A percentile compares a stretch with the other conserved stretches of the same genome.
Conservation (phyloP, 2,329 filamentous ascomycete genomes). For the Xenoacremonium recifei region DNA sequence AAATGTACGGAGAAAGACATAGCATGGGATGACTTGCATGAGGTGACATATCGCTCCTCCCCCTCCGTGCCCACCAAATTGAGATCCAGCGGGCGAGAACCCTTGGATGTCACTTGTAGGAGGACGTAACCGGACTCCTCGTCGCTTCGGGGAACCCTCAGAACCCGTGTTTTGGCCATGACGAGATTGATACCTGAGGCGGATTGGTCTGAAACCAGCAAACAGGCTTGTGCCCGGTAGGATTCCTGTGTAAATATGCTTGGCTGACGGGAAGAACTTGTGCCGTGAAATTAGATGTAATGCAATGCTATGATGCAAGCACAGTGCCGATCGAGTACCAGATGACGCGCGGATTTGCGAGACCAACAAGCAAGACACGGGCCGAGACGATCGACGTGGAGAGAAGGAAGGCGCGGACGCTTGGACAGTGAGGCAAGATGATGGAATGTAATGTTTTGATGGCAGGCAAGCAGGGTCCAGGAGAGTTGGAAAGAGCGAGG, state of each 20-base stretch:
- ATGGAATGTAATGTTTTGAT: slow-evolving; percentile 1
- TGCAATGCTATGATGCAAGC: slow-evolving; percentile 16
- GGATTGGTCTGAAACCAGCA: no score
- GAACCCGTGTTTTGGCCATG: slow-evolving; percentile 38
- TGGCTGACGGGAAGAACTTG: slow-evolving; percentile 9
- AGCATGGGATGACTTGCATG: slow-evolving; percentile 47
- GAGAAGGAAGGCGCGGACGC: slow-evolving; percentile 2
- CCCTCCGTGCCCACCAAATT: slow-evolving; percentile 69
- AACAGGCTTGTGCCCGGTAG: no score
- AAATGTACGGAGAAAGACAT: slow-evolving; percentile 7
- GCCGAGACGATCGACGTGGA: slow-evolving; percentile 14
- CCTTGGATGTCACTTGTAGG: slow-evolving; percentile 54
- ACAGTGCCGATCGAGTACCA: slow-evolving; percentile 7
- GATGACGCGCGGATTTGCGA: slow-evolving; percentile 2
- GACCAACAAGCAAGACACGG: slow-evolving; percentile 19
- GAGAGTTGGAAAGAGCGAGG: slow-evolving; percentile 2
- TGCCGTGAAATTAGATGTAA: slow-evolving; percentile 12
- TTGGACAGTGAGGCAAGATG: background rate
- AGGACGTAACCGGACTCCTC: slow-evolving; percentile 55
- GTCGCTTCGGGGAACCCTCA: slow-evolving; percentile 59
- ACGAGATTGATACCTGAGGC: no score
- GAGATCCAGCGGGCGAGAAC: slow-evolving; percentile 57
- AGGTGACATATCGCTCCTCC: slow-evolving; percentile 55
- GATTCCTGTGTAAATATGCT: slow-evolving; percentile 7
- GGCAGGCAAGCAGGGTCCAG: slow-evolving; percentile 7